Base-by-base conservation (phyloP, 1,139 yeast genomes). In the Candida dubliniensis region DNA sequence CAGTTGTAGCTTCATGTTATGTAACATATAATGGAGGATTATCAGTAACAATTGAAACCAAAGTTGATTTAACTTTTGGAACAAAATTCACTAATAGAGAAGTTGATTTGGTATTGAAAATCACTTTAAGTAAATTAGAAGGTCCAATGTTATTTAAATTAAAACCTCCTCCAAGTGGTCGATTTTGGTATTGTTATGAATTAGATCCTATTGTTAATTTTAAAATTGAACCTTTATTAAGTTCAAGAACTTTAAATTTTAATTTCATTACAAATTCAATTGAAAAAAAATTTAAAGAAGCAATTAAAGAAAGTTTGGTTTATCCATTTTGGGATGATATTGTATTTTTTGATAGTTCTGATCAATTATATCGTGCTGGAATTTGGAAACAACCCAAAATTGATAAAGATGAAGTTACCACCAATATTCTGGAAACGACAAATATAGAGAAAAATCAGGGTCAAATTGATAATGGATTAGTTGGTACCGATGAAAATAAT, bases 151-250 rank as follows among this genome's bases (percentile, higher is more conserved):
- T 86, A 0, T 59, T 91, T 26, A 71, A 78, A 42, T 63, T 91
- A 35, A 93, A 93, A 58, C 89, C 95, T 0, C 96, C 96, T 1
- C 98, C 99, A 11, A 83, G 96, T 3, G 84, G 82, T 47, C 75
- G 98, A 54, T 58, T 93, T 1, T 93, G 99, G 99, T 93, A 89
- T 58, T 81, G 89, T 2, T 93, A 90, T 62, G 89, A 84, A 52
- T 64, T 75, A 7, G 89, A 85, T 74, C 99, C 99, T 0, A 71
- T 75, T 12, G 66, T 91, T 62, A 84, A 81, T 47, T 63, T 93
- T 50, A 81, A 77, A 32, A 83, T 90, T 41, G 97, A 90, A 59
- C 99, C 99, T 0, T 79, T 89, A 11, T 88, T 93, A 15, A 87
- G 96, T 52, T 81, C 95, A 3, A 76, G 95, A 47, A 89, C 87